A percentile compares a stretch with the other conserved stretches of the same genome.
phyloP scores from a whole-genome alignment of 805 yeast genomes.

The Lachancea fermentati region DNA sequence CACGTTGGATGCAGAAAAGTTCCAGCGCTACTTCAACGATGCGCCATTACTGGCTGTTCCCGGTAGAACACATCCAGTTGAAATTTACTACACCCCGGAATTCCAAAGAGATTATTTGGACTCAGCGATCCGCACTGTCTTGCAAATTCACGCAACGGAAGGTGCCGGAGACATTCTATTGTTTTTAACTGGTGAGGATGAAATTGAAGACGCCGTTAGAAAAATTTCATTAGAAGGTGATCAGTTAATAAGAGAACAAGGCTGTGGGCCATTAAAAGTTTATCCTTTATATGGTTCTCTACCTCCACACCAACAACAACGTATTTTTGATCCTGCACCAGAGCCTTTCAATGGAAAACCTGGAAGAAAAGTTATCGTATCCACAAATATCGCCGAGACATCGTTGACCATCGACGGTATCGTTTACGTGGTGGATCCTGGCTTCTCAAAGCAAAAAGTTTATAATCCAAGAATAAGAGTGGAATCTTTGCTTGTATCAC shows the following conservation, averaged over 20 bases:
- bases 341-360: slow-evolving; percentile 72
- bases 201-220: slow-evolving; percentile 93
- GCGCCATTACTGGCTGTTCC: slow-evolving; percentile 96
- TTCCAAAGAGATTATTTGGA: slow-evolving; percentile 92
- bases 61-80: slow-evolving; percentile 97
- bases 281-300: slow-evolving; percentile 94
- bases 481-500: slow-evolving; percentile 88
- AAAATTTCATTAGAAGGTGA: slow-evolving; percentile 85
- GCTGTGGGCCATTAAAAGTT: slow-evolving; percentile 82
- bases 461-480: slow-evolving; percentile 95
- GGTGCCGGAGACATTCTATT: slow-evolving; percentile 85
- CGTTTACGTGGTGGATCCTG: slow-evolving; percentile 96
- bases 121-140: slow-evolving; percentile 89
- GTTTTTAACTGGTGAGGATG: slow-evolving; percentile 94
- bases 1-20: slow-evolving; percentile 94
- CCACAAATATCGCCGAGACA: slow-evolving; percentile 97
- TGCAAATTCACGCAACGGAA: slow-evolving; percentile 96
- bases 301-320: slow-evolving; percentile 94
- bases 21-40: slow-evolving; percentile 79
- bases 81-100: slow-evolving; percentile 94
- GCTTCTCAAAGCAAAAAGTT: slow-evolving; percentile 93
- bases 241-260: slow-evolving; percentile 80
- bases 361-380: slow-evolving; percentile 89
- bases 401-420: slow-evolving; percentile 96
- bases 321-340: slow-evolving; percentile 87